These are phyloP conservation scores for Boletus sp. DNA, from an alignment of 768 basidiomycete species.

Conservation along the genomic window DNA sequence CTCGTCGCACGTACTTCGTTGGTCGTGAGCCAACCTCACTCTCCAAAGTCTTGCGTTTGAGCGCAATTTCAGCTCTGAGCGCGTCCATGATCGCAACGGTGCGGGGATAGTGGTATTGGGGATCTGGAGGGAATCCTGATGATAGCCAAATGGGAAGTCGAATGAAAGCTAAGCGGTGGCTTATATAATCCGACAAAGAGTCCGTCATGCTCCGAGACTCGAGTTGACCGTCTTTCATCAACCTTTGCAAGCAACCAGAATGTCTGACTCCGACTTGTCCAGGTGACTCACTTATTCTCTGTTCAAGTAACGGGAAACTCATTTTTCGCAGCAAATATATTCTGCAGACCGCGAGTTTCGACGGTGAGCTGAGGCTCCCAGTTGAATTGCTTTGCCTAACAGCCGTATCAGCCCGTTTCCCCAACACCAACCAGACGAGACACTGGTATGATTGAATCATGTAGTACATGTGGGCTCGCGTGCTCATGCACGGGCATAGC, in stretches of 20 bases:
- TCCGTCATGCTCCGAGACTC: slow-evolving; percentile 28
- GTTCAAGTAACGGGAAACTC: slow-evolving; percentile 6
- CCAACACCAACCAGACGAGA: slow-evolving; percentile 90
- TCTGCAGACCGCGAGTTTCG: slow-evolving; percentile 94
- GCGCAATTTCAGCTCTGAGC: slow-evolving; percentile 83
- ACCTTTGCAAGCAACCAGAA: slow-evolving; percentile 42
- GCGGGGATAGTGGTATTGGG: background rate
- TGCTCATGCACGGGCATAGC: slow-evolving; percentile 37
- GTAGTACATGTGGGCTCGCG: background rate
- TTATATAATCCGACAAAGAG: slow-evolving; percentile 36
- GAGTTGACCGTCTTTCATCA: slow-evolving; percentile 37
- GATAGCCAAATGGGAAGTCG: background rate
- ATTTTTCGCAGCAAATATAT: slow-evolving; percentile 64
- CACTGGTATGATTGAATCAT: slow-evolving; percentile 72
- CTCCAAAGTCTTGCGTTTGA: slow-evolving; percentile 77
- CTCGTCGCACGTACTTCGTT: slow-evolving; percentile 86
- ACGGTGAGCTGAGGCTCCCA: slow-evolving; percentile 48
- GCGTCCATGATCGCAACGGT: slow-evolving; percentile 63
- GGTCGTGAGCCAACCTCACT: slow-evolving; percentile 48
- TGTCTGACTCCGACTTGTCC: slow-evolving; percentile 59
- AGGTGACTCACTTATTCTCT: slow-evolving; percentile 39
- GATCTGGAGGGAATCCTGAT: background rate
- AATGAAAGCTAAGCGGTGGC: background rate
- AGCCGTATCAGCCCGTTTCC: slow-evolving; percentile 68
- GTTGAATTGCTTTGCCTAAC: slow-evolving; percentile 4